Conservation (phyloP, 306 rosid species). For the Gleditsia sinensis region DNA sequence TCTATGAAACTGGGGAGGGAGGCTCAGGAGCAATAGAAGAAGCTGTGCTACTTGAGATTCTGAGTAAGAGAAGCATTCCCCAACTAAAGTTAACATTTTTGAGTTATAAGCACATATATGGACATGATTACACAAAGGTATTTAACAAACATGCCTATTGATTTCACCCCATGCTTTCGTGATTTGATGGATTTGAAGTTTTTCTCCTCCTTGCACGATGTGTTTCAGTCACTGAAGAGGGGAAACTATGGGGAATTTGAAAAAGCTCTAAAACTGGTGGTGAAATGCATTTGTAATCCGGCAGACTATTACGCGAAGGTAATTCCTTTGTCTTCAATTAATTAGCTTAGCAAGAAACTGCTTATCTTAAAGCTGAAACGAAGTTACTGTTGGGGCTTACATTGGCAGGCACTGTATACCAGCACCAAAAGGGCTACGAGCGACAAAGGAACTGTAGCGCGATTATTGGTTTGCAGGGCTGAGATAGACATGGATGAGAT, state of each 20-base stretch:
- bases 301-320: conserved; percentile 64
- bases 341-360: not conserved
- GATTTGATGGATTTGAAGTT: conserved; percentile 8
- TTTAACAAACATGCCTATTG: not conserved
- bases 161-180: not conserved
- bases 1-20: conserved; percentile 68
- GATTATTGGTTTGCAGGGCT: conserved; percentile 56
- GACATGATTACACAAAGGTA: conserved; percentile 72
- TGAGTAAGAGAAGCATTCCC: conserved; percentile 75
- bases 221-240: conserved; percentile 51
- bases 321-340: not conserved
- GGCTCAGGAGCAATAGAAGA: conserved; percentile 51
- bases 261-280: conserved; percentile 44
- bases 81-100: conserved; percentile 68
- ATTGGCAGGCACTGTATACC: conserved; percentile 46
- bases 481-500: conserved; percentile 68
- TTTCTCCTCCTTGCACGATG: conserved; percentile 3
- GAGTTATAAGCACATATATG: conserved; percentile 73
- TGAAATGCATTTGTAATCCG: conserved; percentile 60
- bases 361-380: not conserved
- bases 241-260: conserved; percentile 56
- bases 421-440: conserved; percentile 47
- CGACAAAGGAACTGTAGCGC: conserved; percentile 41
- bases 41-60: conserved; percentile 65
- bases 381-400: not conserved